Percentiles rank a stretch among this genome's conserved stretches.
Conservation (phyloP, 371 early-diverging fungal genomes). For the Batkoa obscura region DNA sequence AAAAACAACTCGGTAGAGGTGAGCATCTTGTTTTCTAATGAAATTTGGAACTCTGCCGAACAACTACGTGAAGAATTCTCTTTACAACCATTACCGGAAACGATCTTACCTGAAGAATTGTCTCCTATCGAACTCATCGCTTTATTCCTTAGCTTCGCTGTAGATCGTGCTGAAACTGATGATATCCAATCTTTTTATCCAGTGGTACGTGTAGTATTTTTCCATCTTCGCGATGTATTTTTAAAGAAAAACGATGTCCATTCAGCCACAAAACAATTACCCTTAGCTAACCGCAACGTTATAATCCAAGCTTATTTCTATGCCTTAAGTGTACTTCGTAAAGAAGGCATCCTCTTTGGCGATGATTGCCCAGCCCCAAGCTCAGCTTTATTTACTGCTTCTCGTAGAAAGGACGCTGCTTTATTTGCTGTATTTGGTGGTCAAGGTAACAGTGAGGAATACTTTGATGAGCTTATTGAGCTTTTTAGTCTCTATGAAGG, state of each 20-base stretch:
- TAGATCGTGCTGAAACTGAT: constrained; percentile 31
- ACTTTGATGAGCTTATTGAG: constrained; percentile 77
- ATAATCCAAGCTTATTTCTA: constrained; percentile 64
- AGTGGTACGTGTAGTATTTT: constrained; percentile 55
- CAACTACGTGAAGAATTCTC: constrained; percentile 62
- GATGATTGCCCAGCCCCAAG: constrained; percentile 2
- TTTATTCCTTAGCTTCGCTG: constrained; percentile 49
- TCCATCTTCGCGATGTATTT: constrained; percentile 51
- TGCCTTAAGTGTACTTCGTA: constrained; percentile 15
- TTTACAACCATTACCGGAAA: constrained; percentile 11
- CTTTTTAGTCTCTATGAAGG: constrained; percentile 64
- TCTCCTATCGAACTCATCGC: constrained; percentile 55
- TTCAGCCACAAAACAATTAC: constrained; percentile 37
- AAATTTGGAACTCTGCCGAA: constrained; percentile 80
- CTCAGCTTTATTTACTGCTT: constrained; percentile 45
- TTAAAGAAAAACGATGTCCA: constrained; percentile 73
- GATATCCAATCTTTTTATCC: constrained; percentile 25
- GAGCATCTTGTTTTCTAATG: constrained; percentile 60
- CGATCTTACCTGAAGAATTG: constrained; percentile 25
- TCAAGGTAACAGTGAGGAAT: constrained; percentile 87
- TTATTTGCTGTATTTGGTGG: constrained; percentile 87
- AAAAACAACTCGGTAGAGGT: constrained; percentile 62
- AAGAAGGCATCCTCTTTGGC: background rate
- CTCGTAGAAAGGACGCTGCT: constrained; percentile 35
- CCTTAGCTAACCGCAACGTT: constrained; percentile 32